Evolutionary conservation across 139 green algal species (phyloP), one percentile per base, ranked within the genome.

Genomic region (Chlorella sp.): DNA sequence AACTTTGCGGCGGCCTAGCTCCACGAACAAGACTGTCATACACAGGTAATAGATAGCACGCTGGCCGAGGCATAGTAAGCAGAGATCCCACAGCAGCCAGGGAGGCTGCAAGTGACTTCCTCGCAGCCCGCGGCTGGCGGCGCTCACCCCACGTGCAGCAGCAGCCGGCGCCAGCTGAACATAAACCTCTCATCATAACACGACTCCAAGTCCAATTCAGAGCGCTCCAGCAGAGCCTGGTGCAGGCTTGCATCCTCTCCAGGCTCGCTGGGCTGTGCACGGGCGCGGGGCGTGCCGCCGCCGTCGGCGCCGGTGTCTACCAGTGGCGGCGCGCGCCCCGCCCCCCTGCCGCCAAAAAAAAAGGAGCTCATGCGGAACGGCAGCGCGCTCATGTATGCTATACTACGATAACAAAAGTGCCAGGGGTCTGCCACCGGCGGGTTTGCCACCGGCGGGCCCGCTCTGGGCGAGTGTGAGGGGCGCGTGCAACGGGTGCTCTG

Each of bases 121-220:
- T 39, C 37, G 71, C 42, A 79, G 39, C 34, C 4, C 18, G 24
- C 34, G 66, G 30, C 34, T 4, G 30, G 19, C 34, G 37, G 3
- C 18, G 16, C 28, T 37, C 87, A 90, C 83, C 87, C 48, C 24
- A 68, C 53, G 81, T 88, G 73, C 21, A 82, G 69, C 42, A 86
- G 48, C 40, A 91, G 34, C 26, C 87, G 82, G 14, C 57, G 40
- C 76, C 76, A 91, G 60, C 57, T 82, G 60, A 91, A 91, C 16
- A 60, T 57, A 48, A 88, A 82, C 40, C 16, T 73, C 30, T 81
- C 66, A 53, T 87, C 87, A 16, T 88, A 61, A 37, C 83, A 64
- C 37, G n/a, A 28, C 83, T 88, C 83, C 11, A 88, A 24, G 21
- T 88, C 83, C 26, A 80, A 64, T 11, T 53, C 61, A 3, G 34